phyloP scores from a whole-genome alignment of 2,329 filamentous ascomycete genomes.

The Bipolaris victoriae region DNA sequence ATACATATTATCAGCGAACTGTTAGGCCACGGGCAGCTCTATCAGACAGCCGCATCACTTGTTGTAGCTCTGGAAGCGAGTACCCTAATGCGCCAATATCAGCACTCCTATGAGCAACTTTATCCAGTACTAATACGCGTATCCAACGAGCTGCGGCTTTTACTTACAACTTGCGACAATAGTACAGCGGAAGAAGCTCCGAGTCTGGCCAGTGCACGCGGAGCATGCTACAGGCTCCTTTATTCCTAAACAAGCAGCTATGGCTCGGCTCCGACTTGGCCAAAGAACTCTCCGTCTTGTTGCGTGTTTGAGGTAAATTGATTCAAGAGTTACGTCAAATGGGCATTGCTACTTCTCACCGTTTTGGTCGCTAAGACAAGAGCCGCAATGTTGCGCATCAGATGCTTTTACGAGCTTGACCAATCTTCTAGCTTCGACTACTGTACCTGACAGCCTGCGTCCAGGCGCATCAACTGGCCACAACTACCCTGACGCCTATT shows the following conservation, averaged over 20 bases:
- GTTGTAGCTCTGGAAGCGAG: neutral
- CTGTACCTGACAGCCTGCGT: neutral
- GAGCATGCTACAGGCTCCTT: conserved; percentile 2
- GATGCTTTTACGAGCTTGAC: neutral
- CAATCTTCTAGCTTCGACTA: neutral
- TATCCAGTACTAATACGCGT: neutral
- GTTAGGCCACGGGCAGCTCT: neutral
- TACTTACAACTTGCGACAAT: conserved; percentile 3
- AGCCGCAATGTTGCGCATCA: neutral
- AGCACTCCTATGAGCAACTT: neutral
- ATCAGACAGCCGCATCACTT: neutral
- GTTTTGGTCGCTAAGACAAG: neutral
- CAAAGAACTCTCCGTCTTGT: neutral
- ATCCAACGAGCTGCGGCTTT: neutral
- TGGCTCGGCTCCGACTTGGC: neutral
- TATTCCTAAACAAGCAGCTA: conserved; percentile 1
- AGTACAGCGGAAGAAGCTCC: neutral
- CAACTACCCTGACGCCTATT: neutral
- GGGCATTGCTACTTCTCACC: neutral
- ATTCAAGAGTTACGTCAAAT: neutral
- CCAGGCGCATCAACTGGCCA: neutral
- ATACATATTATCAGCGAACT: neutral
- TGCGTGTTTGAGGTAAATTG: neutral
- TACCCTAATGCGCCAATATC: neutral
- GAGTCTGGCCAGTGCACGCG: conserved; percentile 3